Percentiles rank a stretch among this genome's conserved stretches.
These are phyloP conservation scores for Aspergillus amoenus DNA, from an alignment of 2,329 filamentous ascomycete species.

Conservation along the genomic window DNA sequence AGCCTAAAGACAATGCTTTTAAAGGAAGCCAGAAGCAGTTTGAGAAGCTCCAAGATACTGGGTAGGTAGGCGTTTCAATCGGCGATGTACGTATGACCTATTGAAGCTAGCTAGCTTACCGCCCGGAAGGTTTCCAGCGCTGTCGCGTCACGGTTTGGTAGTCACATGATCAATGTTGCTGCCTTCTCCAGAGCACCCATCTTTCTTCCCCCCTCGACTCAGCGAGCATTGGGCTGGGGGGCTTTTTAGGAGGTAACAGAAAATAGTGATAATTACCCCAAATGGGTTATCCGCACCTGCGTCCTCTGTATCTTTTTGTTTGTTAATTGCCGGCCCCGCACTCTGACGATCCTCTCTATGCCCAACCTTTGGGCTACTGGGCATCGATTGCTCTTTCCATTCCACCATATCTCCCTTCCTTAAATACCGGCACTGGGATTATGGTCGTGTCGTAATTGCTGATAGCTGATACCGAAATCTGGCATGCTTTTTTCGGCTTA, in stretches of 20 bases:
- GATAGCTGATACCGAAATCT: background rate
- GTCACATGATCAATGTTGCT: slow-evolving; percentile 3
- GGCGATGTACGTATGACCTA: background rate
- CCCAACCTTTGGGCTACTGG: slow-evolving; percentile 14
- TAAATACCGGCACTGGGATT: background rate
- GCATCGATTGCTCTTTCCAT: slow-evolving; percentile 6
- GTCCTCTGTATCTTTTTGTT: background rate
- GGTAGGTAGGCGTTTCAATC: background rate
- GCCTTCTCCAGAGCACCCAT: background rate
- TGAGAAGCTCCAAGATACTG: background rate
- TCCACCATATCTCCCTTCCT: background rate
- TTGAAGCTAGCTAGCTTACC: slow-evolving; percentile 6
- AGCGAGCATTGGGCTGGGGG: too few species aligned
- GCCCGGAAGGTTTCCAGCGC: background rate
- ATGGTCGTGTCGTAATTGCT: background rate
- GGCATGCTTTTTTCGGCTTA: background rate
- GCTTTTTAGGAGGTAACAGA: too few species aligned
- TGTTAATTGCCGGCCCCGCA: background rate
- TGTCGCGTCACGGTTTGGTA: slow-evolving; percentile 1
- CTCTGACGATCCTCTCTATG: background rate
- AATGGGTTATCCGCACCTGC: background rate
- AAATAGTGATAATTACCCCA: background rate
- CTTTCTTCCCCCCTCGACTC: too few species aligned
- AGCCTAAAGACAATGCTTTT: background rate
- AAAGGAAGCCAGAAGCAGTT: background rate